Base-by-base conservation (phyloP, 1,284 basidiomycete species). In the Apiotrichum brassicae region DNA sequence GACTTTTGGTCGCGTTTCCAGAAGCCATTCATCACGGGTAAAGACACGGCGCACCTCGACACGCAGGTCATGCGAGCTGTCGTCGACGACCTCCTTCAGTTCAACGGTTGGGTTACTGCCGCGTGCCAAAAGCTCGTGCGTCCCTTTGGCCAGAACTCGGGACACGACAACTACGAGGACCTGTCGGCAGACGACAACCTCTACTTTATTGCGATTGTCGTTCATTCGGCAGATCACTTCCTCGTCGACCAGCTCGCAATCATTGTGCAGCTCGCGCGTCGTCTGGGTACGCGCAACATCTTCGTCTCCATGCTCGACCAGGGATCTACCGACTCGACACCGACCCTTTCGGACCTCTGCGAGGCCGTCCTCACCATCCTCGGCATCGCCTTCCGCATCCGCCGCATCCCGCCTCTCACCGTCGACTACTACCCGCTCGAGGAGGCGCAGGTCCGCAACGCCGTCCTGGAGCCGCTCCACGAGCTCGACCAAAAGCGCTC, bases 101-200 rank as follows among this genome's bases (percentile, higher is more conserved):
- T 95, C 51, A 94, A 95, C 65, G 92, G 92, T n/a, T 97, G 92
- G 92, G 92, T 93, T n/a, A 88, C 90, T n/a, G 89, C 88, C 9
- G 82, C 88, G 32, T 97, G 91, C 71, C 88, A 90, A 8, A 91
- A 87, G 4, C 80, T 97, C 38, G 81, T 81, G 4, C 82, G 92
- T 16, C 92, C 92, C 2, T 97, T 95, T 64, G 87, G 87, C 12
- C 85, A 90, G 66, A 88, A 87, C 73, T 83, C 81, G 60, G 77
- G 82, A 53, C 85, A 92, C 47, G 83, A 86, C 59, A 80, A 85
- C 25, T 95, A 91, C 71, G 86, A 88, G 60, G 90, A 92, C 66
- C 82, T 97, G 52, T 82, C 84, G 18, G 77, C 78, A 28, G 80
- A 84, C 48, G 84, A 87, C 59, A 82, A 86, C 60, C 77, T 94